Base-by-base conservation (phyloP, 345 rosid genomes). In the Aquilaria sinensis region DNA sequence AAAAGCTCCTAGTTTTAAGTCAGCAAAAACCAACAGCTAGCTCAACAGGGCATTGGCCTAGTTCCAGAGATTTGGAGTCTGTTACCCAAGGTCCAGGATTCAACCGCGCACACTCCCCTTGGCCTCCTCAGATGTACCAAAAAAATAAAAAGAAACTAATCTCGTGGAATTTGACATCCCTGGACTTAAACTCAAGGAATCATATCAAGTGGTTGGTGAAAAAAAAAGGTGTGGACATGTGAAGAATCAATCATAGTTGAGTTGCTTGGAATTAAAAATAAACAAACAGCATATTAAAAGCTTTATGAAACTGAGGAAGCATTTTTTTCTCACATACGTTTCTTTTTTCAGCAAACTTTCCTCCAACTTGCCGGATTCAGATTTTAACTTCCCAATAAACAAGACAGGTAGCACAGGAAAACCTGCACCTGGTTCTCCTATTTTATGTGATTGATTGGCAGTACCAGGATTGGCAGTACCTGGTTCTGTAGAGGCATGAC, bases 391-490 rank as follows among this genome's bases (percentile, higher is more conserved):
- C 53, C 56, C 78, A 63, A 45, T 23, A 47, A 29, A 62, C 47
- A 66, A 11, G 6, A 51, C 56, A 58, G 56, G 57, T 57, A 72
- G 23, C 23, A 23, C 23, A 23, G 23, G 50, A 66, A 66, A 66
- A 71, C 57, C 15, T 61, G 43, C 33, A 50, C 70, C 32, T 60
- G 70, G 65, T 51, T 54, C 61, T 58, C 32, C 74, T 30, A 56
- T 52, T 47, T 73, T 70, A 60, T 15, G 60, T 0, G 75, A 58
- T 59, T 69, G 70, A 55, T 67, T 51, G 33, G 51, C 62, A 29
- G 72, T 64, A 10, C 51, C 65, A 66, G 8, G 43, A 9, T 49
- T 57, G 60, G 63, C 47, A 53, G 56, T 52, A 31, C 57, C 72
- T 64, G 61, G 58, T 6, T 30, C 65, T 65, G 67, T 12, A 5